Evolutionary conservation across 2,329 filamentous ascomycete species (phyloP), one percentile per base, ranked within the genome.

Genomic region (Sporothrix phasma): DNA sequence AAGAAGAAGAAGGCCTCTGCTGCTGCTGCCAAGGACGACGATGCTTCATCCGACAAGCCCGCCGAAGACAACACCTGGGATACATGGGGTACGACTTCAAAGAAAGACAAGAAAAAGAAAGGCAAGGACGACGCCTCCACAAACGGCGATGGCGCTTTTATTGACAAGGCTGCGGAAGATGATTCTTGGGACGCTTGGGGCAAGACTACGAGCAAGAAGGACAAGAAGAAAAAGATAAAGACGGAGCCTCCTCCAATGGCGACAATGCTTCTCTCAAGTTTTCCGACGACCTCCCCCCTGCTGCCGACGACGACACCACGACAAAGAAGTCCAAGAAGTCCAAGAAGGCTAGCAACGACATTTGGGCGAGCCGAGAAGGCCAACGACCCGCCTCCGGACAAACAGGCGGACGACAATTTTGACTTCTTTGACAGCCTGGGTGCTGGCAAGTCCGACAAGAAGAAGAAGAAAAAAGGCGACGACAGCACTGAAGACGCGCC

Each of bases 371-470:
- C 31, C 37, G 67, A 69, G 19, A 66, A 68, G 63, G 31, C 54
- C 1, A 59, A 64, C 29, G 49, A 53, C 5, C 26, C 45, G n/a
- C 1, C 37, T 15, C 56, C 34, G 3, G 64, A 70, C 63, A 69
- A 74, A 65, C 68, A 68, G 26, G 43, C 29, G 2, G 62, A 53
- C 59, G 64, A 65, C 31, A 65, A 51, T 34, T 63, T 54, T 65
- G 70, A 73, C 63, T 70, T 71, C 45, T 75, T 72, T 73, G 73
- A 70, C 45, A 67, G 61, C 31, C 67, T 70, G 54, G 63, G 66
- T n/a, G 19, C 73, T 39, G 69, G 70, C 51, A 69, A 69, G 70
- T 70, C 69, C 64, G 71, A 66, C 24, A 70, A 71, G 68, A 70
- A 67, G 63, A 70, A 72, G 64, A 69, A 62, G 31, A 60, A 69